These are phyloP conservation scores for Nemania abortiva DNA, from an alignment of 2,329 filamentous ascomycete genomes.

Conservation along the genomic window DNA sequence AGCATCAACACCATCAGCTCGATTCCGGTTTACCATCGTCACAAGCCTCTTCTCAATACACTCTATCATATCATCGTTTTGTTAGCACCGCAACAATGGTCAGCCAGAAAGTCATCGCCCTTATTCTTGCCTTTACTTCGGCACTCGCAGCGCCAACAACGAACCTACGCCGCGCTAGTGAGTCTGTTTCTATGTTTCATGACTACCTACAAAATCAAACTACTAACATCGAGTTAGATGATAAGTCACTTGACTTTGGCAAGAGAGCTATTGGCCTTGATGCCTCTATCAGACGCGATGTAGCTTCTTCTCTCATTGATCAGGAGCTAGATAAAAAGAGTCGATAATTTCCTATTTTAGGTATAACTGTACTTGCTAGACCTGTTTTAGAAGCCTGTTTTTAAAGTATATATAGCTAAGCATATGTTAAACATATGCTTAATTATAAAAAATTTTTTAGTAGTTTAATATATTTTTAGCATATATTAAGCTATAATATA, in stretches of 20 bases:
- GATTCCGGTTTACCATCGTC: not conserved
- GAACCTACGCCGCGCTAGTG: not conserved
- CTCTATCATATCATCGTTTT: not conserved
- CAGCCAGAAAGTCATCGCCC: not conserved
- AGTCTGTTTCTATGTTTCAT: not conserved
- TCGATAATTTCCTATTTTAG: no score
- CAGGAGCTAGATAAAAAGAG: no score
- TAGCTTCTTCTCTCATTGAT: not conserved
- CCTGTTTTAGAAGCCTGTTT: no score
- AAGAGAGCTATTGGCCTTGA: not conserved
- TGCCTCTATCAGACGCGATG: not conserved
- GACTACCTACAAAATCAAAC: not conserved
- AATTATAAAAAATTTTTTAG: no score
- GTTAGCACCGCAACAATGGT: not conserved
- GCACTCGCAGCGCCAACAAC: not conserved
- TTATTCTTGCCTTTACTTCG: constrained; percentile 3
- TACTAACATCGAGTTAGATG: not conserved
- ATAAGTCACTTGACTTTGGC: no score
- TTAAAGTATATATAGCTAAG: no score
- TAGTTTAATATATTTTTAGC: no score
- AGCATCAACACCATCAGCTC: not conserved
- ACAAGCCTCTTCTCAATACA: not conserved
- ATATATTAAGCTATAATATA: no score
- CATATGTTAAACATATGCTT: no score
- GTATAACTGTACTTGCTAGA: no score